Evolutionary conservation across 352 stramenopile species (phyloP).

Genomic region (Globisporangium cederbergense): DNA sequence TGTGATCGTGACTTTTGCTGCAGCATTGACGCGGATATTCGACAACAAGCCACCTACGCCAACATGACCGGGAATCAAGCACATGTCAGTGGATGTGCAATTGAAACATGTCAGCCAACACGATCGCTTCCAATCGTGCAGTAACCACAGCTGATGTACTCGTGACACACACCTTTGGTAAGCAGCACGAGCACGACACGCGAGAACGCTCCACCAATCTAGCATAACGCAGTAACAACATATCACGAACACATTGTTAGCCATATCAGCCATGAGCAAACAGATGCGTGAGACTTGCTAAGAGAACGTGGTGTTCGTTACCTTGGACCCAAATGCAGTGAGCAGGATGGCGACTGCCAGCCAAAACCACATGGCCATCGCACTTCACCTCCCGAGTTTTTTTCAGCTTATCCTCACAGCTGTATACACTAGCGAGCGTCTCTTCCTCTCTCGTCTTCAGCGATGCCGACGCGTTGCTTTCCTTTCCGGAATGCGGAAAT

Average conservation of each 20-base stretch:
- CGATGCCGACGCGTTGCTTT: neutral
- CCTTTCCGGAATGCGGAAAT: neutral
- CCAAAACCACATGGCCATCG: neutral
- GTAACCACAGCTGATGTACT: neutral
- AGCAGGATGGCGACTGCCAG: constrained; percentile 7
- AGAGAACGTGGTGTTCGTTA: neutral
- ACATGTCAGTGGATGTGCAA: neutral
- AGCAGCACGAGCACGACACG: constrained; percentile 6
- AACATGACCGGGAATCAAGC: neutral
- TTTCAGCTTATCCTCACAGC: neutral
- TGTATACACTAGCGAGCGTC: neutral
- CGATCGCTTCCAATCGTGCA: constrained; percentile 14
- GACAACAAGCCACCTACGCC: constrained; percentile 39
- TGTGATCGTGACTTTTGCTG: constrained; percentile 41
- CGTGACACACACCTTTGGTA: constrained; percentile 10
- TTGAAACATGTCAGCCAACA: neutral
- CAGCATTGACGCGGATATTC: constrained; percentile 39
- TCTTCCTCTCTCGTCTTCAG: neutral
- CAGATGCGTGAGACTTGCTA: neutral
- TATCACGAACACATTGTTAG: neutral
- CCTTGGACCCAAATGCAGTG: constrained; percentile 13
- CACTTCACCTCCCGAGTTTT: neutral
- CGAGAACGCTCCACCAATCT: constrained; percentile 11
- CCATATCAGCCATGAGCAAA: no score
- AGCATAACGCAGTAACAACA: neutral